These are phyloP conservation scores for Chaetomium tenue DNA, from an alignment of 495 filamentous ascomycete species.

Conservation along the genomic window DNA sequence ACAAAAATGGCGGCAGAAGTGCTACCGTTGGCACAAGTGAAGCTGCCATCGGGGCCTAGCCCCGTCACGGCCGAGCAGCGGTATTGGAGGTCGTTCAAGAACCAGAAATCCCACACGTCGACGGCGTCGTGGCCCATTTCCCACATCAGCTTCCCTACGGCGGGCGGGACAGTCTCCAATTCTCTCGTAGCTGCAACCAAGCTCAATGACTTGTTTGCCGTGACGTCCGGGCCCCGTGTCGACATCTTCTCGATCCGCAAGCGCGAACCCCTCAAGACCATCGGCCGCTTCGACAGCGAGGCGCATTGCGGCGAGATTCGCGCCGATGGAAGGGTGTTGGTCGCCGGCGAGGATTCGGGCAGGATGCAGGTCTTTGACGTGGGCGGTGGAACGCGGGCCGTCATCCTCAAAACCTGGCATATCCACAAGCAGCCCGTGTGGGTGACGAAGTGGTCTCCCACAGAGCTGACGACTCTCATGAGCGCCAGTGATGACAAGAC, in stretches of 20 bases:
- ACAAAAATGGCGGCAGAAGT: slow-evolving; percentile 87
- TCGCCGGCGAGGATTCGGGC: slow-evolving; percentile 87
- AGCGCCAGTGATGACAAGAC: slow-evolving; percentile 86
- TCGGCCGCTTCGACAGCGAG: slow-evolving; percentile 85
- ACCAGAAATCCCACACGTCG: slow-evolving; percentile 80
- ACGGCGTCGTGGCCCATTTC: slow-evolving; percentile 81
- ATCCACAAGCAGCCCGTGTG: slow-evolving; percentile 95
- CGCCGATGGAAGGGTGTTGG: slow-evolving; percentile 80
- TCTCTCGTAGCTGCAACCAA: slow-evolving; percentile 43
- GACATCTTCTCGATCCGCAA: slow-evolving; percentile 91
- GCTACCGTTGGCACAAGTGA: slow-evolving; percentile 74
- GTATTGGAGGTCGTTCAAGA: slow-evolving; percentile 90
- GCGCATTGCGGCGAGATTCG: slow-evolving; percentile 84
- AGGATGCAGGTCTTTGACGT: slow-evolving; percentile 94
- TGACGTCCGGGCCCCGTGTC: slow-evolving; percentile 85
- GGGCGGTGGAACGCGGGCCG: slow-evolving; percentile 59
- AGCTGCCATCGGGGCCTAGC: slow-evolving; percentile 72
- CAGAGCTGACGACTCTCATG: slow-evolving; percentile 79
- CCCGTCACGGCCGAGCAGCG: slow-evolving; percentile 82
- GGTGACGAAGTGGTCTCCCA: slow-evolving; percentile 82
- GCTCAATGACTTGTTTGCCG: slow-evolving; percentile 76
- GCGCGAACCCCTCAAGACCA: slow-evolving; percentile 83
- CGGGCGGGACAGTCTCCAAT: slow-evolving; percentile 46
- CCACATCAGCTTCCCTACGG: slow-evolving; percentile 73
- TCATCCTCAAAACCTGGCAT: slow-evolving; percentile 93